Base-by-base conservation (phyloP, 108 stramenopile species). In the Stephanodiscus triporus region DNA sequence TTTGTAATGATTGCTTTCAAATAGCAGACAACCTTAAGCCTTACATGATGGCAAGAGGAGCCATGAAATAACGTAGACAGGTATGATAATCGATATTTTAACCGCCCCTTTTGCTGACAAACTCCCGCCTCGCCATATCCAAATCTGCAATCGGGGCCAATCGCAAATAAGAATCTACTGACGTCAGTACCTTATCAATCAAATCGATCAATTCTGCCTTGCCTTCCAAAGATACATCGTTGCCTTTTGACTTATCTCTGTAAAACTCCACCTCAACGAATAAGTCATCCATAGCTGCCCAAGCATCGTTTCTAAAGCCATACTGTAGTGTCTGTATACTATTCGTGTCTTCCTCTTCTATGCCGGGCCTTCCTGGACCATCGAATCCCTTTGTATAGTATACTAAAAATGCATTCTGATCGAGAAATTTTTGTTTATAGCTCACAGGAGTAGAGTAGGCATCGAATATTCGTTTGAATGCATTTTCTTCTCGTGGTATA, bases 361-460 rank as follows among this genome's bases (percentile, higher is more conserved):
- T 89, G 10, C 26, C 65, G 0, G 86, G 79, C 47, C 93, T 72
- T 23, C 81, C 82, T 26, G 89, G 88, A 37, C 93, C 93, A 82
- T 94, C 93, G 72, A 86, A 94, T 47, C 93, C 93, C 63, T 89
- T 85, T 27, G 93, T 90, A 60, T 94, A 94, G 48, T 94, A 94
- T 0, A 94, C 91, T 55, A 94, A 72, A 77, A 94, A 94, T 3
- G 93, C 93, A 85, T 94, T 94, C 43, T 87, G 83, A 78, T 94
- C 91, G 22, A 91, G 49, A 73, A 89, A 94, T 60, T 87, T 87
- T 63, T 94, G 93, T 47, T 94, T 94, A 84, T 94, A 94, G 29
- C 84, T 85, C 34, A 91, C 84, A 14, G 85, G 85, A 65, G 87
- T 80, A 0, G 89, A 90, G 68, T 90, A 94, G 27, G 81, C 85